Evolutionary conservation across 495 filamentous ascomycete genomes (phyloP), one percentile per base, ranked within the genome.

Genomic region (Tuber melanosporum): DNA sequence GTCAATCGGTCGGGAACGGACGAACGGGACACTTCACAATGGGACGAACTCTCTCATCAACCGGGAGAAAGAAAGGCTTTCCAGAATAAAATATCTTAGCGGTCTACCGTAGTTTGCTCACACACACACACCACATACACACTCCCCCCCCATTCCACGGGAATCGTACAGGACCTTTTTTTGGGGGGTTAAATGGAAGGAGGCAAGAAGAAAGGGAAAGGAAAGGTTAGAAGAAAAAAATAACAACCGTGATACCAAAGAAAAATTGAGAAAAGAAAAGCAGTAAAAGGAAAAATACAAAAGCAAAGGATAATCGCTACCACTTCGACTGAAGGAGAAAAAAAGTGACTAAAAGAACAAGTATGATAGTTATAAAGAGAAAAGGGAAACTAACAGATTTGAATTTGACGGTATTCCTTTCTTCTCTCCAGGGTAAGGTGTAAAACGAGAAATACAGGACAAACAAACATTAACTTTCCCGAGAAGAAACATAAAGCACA

Each of bases 71-170:
- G 70, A 72, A 72, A 72, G 44, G 10, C 12, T 72, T 72, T 46
- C 71, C 71, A 22, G 71, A 72, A 46, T 41, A 72, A 17, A 36
- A 36, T 72, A 72, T 72, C 41, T 72, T 72, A 72, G 22, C 71
- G 41, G 22, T 72, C 44, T 43, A 72, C 44, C 44, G 41, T 72
- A 72, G 71, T 22, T 46, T n/a, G 22, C n/a, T 74, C 72, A 26
- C 72, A 70, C 36, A 52, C 45, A 26, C 32, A 32, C 32, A 32
- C 32, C 32, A 32, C 32, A 74, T 22, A 73, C 39, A 22, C 41
- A 66, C 57, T 19, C 14, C n/a, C 26, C 47, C 47, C 57, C 57
- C 57, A 66, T 66, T 66, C 57, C 57, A 66, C 46, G 43, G 43
- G 72, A 45, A 57, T 52, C 43, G 36, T 41, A 44, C 72, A 72